Evolutionary conservation across 129 eudicot genomes (phyloP), one percentile per base, ranked within the genome.

Genomic region (Ambrosia trifida): DNA sequence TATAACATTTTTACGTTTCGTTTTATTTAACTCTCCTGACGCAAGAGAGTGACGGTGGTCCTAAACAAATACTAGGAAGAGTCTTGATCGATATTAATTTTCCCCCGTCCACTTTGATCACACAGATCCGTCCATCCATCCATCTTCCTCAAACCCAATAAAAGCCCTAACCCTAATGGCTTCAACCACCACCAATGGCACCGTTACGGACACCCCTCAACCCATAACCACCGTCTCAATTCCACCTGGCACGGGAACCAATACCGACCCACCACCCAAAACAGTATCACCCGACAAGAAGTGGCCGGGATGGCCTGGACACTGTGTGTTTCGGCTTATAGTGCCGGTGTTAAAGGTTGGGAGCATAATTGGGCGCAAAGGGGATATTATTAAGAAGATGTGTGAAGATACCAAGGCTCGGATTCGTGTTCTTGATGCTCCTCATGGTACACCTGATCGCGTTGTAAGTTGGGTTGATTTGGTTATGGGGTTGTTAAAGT

Each of bases 231-330:
- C 80, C 75, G 78, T 10, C 18, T 31, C 46, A 7, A 72, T 44
- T 16, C 66, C 63, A 49, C 63, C 31, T 68, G 59, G 49, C 41
- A 31, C 47, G 19, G 38, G 4, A 13, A 30, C 74, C 10, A 56
- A 4, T 28, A 43, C 59, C 18, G 79, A 67, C 20, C 59, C 72
- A n/a, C 28, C 43, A 1, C 7, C 43, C 7, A 31, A 64, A 52
- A 70, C 76, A 58, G 20, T 61, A 2, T 40, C 68, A 3, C 65
- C 66, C 70, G 79, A 77, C 56, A 81, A 75, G 47, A 86, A 76
- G 75, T 91, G 96, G 96, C 95, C 97, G 1, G 97, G 97, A 0
- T 91, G 97, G 97, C 97, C 97, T 3, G 97, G 97, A 12, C 69
- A 88, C 70, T 72, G 78, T 47, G 97, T 88, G 16, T 91, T 78